Evolutionary conservation across 257 asterid genomes (phyloP).

Genomic region (Osmanthus fragrans): DNA sequence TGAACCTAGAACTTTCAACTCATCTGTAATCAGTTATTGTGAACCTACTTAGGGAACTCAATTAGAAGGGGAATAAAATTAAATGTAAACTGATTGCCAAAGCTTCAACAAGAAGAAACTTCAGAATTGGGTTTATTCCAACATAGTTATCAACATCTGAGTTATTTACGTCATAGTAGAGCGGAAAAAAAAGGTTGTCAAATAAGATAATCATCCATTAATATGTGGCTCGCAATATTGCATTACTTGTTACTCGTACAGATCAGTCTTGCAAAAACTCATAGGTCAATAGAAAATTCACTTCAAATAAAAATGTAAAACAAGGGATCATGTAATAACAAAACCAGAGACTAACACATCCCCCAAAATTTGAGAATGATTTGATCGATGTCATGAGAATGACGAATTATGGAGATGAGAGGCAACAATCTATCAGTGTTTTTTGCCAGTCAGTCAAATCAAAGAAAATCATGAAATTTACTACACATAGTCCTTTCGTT

Average conservation of each 20-base stretch:
- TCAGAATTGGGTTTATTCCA: neutral
- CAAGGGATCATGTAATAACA: neutral
- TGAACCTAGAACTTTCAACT: neutral
- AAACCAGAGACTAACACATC: neutral
- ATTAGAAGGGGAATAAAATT: neutral
- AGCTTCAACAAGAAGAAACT: neutral
- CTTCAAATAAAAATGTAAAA: neutral
- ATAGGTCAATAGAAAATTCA: neutral
- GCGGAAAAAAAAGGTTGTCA: neutral
- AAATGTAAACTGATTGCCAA: neutral
- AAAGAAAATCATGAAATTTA: neutral
- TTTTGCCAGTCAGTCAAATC: neutral
- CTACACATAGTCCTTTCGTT: neutral
- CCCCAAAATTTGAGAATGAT: neutral
- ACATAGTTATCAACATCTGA: neutral
- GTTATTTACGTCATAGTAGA: neutral
- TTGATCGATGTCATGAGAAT: neutral
- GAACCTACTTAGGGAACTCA: neutral
- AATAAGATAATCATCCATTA: neutral
- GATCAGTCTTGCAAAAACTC: neutral
- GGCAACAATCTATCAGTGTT: neutral
- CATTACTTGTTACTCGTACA: neutral
- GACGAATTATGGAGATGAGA: neutral
- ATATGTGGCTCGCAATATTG: neutral
- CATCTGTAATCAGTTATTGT: neutral